Percentiles rank a stretch among this genome's conserved stretches.
Conservation (phyloP, 768 basidiomycete species). For the Termitomyces eurrhizus region DNA sequence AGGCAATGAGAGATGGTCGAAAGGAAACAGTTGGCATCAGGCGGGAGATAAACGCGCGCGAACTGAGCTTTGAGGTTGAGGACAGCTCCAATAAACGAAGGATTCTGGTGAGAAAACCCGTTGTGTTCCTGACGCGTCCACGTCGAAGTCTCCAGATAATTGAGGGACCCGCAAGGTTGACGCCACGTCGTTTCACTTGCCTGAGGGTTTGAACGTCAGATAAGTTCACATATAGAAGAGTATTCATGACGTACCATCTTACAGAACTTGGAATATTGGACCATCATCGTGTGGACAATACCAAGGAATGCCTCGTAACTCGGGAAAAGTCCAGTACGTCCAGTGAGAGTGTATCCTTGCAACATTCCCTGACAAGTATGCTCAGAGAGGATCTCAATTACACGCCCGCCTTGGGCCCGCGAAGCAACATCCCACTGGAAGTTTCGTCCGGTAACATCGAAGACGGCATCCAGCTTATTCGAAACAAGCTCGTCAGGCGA, state of each 20-base stretch:
- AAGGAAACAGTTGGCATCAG: constrained; percentile 87
- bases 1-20: constrained; percentile 83
- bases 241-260: constrained; percentile 57
- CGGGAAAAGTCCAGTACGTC: constrained; percentile 81
- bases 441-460: constrained; percentile 64
- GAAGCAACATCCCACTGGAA: constrained; percentile 81
- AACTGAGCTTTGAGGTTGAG: constrained; percentile 68
- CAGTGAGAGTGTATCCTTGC: constrained; percentile 90
- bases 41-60: constrained; percentile 79
- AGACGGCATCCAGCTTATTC: constrained; percentile 83
- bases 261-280: constrained; percentile 83
- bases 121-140: constrained; percentile 87
- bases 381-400: constrained; percentile 86
- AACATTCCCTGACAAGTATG: constrained; percentile 90
- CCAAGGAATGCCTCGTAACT: constrained; percentile 91
- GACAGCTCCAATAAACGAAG: constrained; percentile 82
- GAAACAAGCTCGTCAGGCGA: constrained; percentile 86
- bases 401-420: constrained; percentile 71
- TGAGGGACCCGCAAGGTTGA: constrained; percentile 63
- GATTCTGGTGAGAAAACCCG: constrained; percentile 87
- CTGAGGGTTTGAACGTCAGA: constrained; percentile 18
- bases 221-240: background rate
- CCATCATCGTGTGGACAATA: constrained; percentile 88
- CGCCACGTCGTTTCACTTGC: constrained; percentile 69
- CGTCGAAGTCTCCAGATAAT: constrained; percentile 87